Evolutionary conservation across 371 early-diverging fungal genomes (phyloP), one percentile per base, ranked within the genome.

Genomic region (Mucor lusitanicus): DNA sequence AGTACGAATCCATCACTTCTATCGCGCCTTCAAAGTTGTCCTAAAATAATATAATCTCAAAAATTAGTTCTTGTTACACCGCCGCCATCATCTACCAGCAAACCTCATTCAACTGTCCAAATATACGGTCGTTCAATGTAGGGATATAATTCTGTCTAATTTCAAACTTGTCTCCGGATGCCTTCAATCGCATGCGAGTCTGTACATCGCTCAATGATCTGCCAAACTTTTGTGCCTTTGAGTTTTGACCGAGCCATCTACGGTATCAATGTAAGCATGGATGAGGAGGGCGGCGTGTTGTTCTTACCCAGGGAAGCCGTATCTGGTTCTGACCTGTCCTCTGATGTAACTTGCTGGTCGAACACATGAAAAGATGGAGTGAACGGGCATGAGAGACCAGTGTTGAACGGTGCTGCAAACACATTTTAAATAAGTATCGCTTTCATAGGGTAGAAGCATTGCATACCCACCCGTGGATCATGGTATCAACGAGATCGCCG

Each of bases 211-310:
- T 81, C 61, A 99, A 77, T 54, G 86, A 68, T 28, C 99, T 87
- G 28, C 73, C 67, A 63, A 85, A 82, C 75, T 98, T 99, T 30
- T 42, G 56, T 23, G 91, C 80, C 72, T 91, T 96, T 1, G 97
- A 97, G 72, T 93, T 94, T 73, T 98, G 91, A 21, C 99, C 99
- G 37, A 99, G 82, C 92, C 94, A 99, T 15, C 92, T 90, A 72
- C 40, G 27, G 53, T 27, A 11, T 3, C 59, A 54, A 64, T 59
- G 44, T 33, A 0, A 64, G 54, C 8, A 1, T 11, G n/a, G 21
- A 3, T 55, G 5, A 57, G 60, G 32, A 28, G 40, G 33, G 33
- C 1, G 33, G 33, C 1, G 33, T 33, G 9, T 32, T 21, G 12
- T 9, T 50, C 21, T 71, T 79, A 83, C 77, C 55, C 64, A 27